These are phyloP conservation scores for Digitaria exilis DNA, from an alignment of 202 grass and related monocot genomes.

Conservation along the genomic window DNA sequence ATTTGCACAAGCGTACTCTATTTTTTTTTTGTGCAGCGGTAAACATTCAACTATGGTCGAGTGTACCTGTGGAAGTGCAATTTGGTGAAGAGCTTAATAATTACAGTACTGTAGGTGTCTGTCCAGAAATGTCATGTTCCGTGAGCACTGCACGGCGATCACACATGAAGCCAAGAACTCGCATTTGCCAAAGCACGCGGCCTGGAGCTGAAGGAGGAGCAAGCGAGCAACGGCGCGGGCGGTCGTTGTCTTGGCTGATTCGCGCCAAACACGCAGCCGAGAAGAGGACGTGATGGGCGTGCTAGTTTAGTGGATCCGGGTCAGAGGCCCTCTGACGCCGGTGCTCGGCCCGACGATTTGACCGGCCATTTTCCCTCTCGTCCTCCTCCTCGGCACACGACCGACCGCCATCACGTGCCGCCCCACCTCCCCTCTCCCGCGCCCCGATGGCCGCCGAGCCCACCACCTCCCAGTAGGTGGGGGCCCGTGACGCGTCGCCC, in stretches of 20 bases:
- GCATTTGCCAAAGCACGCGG: too few relatives aligned
- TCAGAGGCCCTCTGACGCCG: slow-evolving; percentile 47
- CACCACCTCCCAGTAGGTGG: background rate
- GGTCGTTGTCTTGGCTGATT: background rate
- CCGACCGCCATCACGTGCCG: slow-evolving; percentile 60
- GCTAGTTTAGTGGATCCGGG: slow-evolving; percentile 25
- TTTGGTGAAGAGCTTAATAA: too few relatives aligned
- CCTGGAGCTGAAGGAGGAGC: too few relatives aligned
- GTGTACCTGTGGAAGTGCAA: too few relatives aligned
- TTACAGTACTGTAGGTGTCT: too few relatives aligned
- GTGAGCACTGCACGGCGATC: too few relatives aligned
- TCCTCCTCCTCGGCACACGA: background rate
- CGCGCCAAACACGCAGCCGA: background rate
- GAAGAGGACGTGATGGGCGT: background rate
- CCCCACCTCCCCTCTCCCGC: slow-evolving; percentile 42
- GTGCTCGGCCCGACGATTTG: slow-evolving; percentile 64
- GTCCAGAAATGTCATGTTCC: too few relatives aligned
- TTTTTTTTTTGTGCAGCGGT: too few relatives aligned
- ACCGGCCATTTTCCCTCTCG: slow-evolving; percentile 25
- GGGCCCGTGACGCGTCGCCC: background rate
- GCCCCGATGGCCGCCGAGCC: slow-evolving; percentile 7
- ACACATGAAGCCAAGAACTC: too few relatives aligned
- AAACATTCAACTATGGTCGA: too few relatives aligned
- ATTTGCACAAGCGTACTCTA: too few relatives aligned
- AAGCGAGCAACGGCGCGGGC: too few relatives aligned